These are phyloP conservation scores for Solanum virginianum DNA, from an alignment of 257 asterid genomes.

Conservation along the genomic window DNA sequence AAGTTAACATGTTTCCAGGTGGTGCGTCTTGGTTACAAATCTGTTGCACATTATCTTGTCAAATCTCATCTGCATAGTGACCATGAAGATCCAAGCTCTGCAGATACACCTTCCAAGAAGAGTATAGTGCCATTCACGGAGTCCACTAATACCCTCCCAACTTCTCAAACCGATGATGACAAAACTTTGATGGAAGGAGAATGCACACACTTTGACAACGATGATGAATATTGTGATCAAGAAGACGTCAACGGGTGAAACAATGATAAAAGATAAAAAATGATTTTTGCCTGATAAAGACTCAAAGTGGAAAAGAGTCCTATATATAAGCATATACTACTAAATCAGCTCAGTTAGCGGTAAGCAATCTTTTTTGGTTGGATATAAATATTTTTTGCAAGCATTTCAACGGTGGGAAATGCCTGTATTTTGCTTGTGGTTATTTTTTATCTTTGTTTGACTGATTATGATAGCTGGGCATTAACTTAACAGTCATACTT, in stretches of 20 bases:
- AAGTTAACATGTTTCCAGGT: constrained; percentile 25
- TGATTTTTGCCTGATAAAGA: background rate
- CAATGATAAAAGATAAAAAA: background rate
- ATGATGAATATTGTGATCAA: background rate
- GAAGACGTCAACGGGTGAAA: background rate
- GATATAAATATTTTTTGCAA: background rate
- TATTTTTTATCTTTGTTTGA: background rate
- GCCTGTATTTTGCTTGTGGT: background rate
- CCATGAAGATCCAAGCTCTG: constrained; percentile 3
- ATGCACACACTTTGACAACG: background rate
- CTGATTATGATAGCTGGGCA: background rate
- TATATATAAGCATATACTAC: background rate
- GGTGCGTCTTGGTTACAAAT: constrained; percentile 40
- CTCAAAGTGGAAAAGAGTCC: background rate
- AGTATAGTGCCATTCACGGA: constrained; percentile 4
- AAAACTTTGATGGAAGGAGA: background rate
- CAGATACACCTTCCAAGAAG: constrained; percentile 4
- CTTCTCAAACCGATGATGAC: background rate
- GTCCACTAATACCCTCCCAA: background rate
- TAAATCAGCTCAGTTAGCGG: background rate
- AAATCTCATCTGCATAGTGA: constrained; percentile 12
- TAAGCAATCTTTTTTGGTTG: background rate
- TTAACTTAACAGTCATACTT: background rate
- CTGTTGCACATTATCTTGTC: constrained; percentile 76
- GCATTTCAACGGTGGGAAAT: background rate